phyloP scores from a whole-genome alignment of 352 stramenopile genomes.

The Nothophytophthora sp. region DNA sequence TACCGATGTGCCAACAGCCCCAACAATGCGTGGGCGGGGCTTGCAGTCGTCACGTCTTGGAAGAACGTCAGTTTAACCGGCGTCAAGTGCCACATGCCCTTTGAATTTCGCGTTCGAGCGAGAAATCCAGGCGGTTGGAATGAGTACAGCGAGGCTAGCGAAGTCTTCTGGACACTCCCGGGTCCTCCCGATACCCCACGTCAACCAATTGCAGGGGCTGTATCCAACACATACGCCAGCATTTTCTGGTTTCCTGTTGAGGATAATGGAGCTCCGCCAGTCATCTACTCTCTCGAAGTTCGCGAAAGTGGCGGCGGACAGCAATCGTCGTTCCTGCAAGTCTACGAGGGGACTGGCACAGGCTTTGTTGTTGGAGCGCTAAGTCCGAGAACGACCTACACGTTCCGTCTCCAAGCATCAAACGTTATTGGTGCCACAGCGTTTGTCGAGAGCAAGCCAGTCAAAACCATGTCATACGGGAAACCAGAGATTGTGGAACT shows the following conservation, averaged over 20 bases:
- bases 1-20: constrained; percentile 49
- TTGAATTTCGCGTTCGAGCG: constrained; percentile 59
- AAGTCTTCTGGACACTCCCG: constrained; percentile 61
- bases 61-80: constrained; percentile 46
- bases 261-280: constrained; percentile 56
- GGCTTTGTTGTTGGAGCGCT: constrained; percentile 61
- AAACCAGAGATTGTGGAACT: constrained; percentile 75
- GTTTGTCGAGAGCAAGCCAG: constrained; percentile 63
- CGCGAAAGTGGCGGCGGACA: constrained; percentile 30
- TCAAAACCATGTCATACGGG: constrained; percentile 59
- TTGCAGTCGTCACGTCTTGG: constrained; percentile 34
- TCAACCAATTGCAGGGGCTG: constrained; percentile 47
- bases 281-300: constrained; percentile 66
- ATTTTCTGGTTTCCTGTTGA: constrained; percentile 69
- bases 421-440: constrained; percentile 61
- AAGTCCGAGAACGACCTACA: constrained; percentile 48
- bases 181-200: constrained; percentile 43
- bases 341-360: constrained; percentile 70
- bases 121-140: constrained; percentile 75
- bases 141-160: constrained; percentile 53
- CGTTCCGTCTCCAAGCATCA: constrained; percentile 69
- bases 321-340: constrained; percentile 32
- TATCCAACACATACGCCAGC: constrained; percentile 73
- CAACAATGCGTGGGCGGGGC: constrained; percentile 48
- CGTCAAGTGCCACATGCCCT: constrained; percentile 51